A percentile compares a stretch with the other conserved stretches of the same genome.
Evolutionary conservation across 2,329 filamentous ascomycete genomes (phyloP).

Genomic region (Periconia sp.): DNA sequence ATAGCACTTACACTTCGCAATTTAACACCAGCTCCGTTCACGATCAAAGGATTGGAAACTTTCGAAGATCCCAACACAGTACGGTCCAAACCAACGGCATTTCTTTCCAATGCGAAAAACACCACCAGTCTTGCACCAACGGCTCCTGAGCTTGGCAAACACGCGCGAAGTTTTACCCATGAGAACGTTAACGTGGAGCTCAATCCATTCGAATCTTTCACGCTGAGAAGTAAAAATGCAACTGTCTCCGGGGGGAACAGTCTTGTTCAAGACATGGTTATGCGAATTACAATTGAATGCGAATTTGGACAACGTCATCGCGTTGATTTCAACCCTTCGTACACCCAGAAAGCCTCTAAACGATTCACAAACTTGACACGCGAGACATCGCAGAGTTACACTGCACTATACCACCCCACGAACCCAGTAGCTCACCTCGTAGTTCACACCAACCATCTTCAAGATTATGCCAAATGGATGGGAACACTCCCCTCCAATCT

Average conservation of each 20-base stretch:
- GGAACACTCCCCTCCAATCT: conserved; percentile 68
- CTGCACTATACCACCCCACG: conserved; percentile 47
- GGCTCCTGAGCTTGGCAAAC: conserved; percentile 51
- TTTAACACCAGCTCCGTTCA: conserved; percentile 71
- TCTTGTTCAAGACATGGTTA: neutral
- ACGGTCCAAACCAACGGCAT: conserved; percentile 34
- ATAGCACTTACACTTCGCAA: conserved; percentile 75
- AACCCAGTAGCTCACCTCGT: conserved; percentile 45
- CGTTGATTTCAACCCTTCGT: conserved; percentile 65
- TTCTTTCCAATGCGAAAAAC: conserved; percentile 33
- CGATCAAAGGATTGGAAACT: conserved; percentile 72
- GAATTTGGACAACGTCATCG: conserved; percentile 64
- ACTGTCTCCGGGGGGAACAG: neutral
- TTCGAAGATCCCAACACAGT: conserved; percentile 60
- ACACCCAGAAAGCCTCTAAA: conserved; percentile 46
- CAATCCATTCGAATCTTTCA: conserved; percentile 67
- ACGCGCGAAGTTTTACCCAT: conserved; percentile 62
- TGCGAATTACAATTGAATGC: conserved; percentile 74
- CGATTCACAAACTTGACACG: conserved; percentile 42
- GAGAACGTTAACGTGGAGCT: conserved; percentile 66
- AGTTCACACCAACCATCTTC: conserved; percentile 26
- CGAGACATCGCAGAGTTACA: conserved; percentile 44
- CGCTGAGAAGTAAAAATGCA: conserved; percentile 38
- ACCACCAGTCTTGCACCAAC: conserved; percentile 32
- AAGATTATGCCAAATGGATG: conserved; percentile 81